A percentile compares a stretch with the other conserved stretches of the same genome.
phyloP scores from a whole-genome alignment of 2,329 filamentous ascomycete genomes.

The Ophiocordyceps robertsii region DNA sequence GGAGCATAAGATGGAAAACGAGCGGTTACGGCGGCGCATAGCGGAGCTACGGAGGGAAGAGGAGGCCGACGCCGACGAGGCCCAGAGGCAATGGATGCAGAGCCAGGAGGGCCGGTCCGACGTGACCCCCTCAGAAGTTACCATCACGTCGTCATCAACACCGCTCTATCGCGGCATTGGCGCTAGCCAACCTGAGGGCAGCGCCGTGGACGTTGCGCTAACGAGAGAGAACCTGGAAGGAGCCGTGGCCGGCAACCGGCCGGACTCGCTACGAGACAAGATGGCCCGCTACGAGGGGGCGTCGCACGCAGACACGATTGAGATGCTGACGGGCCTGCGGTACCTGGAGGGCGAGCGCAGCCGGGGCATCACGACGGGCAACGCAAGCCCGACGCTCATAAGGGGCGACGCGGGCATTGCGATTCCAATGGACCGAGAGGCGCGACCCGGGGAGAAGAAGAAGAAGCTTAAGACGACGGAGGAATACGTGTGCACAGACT shows the following conservation, averaged over 20 bases:
- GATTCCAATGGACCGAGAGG: conserved; percentile 67
- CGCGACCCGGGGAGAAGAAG: conserved; percentile 63
- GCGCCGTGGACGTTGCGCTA: conserved; percentile 50
- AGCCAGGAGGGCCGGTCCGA: conserved; percentile 44
- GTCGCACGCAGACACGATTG: conserved; percentile 74
- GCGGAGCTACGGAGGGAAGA: conserved; percentile 77
- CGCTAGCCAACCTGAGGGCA: conserved; percentile 41
- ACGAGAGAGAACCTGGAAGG: conserved; percentile 73
- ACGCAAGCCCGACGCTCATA: conserved; percentile 66
- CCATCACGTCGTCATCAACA: conserved; percentile 19
- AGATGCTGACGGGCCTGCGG: conserved; percentile 79
- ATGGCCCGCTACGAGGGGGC: conserved; percentile 70
- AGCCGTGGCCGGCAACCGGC: conserved; percentile 46
- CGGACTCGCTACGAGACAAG: conserved; percentile 71
- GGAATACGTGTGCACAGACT: conserved; percentile 93
- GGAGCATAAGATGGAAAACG: conserved; percentile 94
- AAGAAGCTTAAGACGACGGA: conserved; percentile 72
- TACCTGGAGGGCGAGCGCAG: conserved; percentile 85
- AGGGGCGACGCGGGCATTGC: conserved; percentile 78
- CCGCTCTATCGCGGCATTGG: conserved; percentile 17
- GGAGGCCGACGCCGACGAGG: conserved; percentile 60
- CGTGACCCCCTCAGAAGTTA: conserved; percentile 34
- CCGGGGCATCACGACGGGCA: conserved; percentile 75
- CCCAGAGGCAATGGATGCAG: conserved; percentile 45
- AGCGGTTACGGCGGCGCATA: conserved; percentile 71